Percentiles rank a stretch among this genome's conserved stretches.
Conservation (phyloP, 371 early-diverging fungal species). For the Circinella minor region DNA sequence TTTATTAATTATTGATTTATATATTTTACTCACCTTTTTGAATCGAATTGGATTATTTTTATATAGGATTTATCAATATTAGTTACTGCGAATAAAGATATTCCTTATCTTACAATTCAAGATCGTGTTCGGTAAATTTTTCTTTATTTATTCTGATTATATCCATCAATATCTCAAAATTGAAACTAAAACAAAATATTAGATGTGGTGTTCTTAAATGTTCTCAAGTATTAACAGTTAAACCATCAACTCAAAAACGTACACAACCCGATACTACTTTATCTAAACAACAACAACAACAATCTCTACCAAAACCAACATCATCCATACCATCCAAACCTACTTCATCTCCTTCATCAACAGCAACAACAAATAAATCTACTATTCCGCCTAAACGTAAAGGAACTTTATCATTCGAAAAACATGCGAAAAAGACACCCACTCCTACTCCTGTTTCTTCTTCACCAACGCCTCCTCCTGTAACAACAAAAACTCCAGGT, state of each 20-base stretch:
- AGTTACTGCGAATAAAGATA: conserved; percentile 15
- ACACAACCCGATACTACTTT: not conserved
- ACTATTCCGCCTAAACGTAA: conserved; percentile 10
- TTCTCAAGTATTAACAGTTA: conserved; percentile 1
- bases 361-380: not conserved
- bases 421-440: not conserved
- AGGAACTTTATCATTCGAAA: conserved; percentile 13
- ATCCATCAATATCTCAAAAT: not conserved
- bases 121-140: conserved; percentile 31
- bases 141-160: not conserved
- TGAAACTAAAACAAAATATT: not conserved
- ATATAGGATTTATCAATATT: conserved; percentile 18
- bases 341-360: not conserved
- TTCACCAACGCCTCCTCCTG: not conserved
- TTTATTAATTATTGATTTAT: not conserved
- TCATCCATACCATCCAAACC: not conserved
- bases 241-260: not conserved
- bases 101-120: conserved; percentile 31
- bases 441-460: not conserved
- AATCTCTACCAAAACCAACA: no score
- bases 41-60: not conserved
- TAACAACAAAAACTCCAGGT: not conserved
- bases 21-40: not conserved
- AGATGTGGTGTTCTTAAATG: not conserved
- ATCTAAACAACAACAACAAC: not conserved